Conservation (phyloP, 2,329 filamentous ascomycete genomes). For the Huntiella bhutanensis region DNA sequence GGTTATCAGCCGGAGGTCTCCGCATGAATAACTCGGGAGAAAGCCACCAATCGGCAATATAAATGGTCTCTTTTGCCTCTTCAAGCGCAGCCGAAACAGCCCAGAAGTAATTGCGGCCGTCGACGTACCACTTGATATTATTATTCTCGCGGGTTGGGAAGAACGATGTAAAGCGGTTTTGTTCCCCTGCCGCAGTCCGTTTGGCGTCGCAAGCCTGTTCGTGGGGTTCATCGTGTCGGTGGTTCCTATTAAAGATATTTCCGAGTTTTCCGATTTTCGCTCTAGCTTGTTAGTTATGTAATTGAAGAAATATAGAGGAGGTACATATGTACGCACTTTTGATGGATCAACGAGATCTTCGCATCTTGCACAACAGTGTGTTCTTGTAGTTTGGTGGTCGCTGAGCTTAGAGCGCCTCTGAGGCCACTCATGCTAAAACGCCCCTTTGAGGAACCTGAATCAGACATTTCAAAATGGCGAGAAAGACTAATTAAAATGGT, state of each 20-base stretch:
- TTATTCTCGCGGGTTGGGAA: conserved; percentile 77
- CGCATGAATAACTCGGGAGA: conserved; percentile 76
- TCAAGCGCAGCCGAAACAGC: conserved; percentile 82
- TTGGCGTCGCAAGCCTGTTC: conserved; percentile 71
- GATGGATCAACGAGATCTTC: conserved; percentile 37
- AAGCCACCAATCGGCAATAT: conserved; percentile 95
- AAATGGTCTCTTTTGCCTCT: conserved; percentile 76
- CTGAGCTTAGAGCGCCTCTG: conserved; percentile 5
- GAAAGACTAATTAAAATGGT: no score
- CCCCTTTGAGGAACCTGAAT: background rate
- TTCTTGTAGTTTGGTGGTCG: conserved; percentile 7
- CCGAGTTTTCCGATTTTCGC: conserved; percentile 43
- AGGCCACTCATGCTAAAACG: conserved; percentile 11
- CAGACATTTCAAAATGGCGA: no score
- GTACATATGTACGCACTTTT: conserved; percentile 31
- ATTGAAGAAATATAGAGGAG: background rate
- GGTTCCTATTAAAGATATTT: conserved; percentile 62
- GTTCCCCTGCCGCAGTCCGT: conserved; percentile 48
- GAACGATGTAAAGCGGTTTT: conserved; percentile 74
- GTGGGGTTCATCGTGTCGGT: conserved; percentile 86
- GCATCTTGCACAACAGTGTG: conserved; percentile 8
- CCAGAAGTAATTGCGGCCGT: conserved; percentile 90
- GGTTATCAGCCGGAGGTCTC: conserved; percentile 61
- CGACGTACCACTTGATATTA: conserved; percentile 90
- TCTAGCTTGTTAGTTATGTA: conserved; percentile 13